Base-by-base conservation (phyloP, 257 asterid species). In the Ophiorrhiza pumila region DNA sequence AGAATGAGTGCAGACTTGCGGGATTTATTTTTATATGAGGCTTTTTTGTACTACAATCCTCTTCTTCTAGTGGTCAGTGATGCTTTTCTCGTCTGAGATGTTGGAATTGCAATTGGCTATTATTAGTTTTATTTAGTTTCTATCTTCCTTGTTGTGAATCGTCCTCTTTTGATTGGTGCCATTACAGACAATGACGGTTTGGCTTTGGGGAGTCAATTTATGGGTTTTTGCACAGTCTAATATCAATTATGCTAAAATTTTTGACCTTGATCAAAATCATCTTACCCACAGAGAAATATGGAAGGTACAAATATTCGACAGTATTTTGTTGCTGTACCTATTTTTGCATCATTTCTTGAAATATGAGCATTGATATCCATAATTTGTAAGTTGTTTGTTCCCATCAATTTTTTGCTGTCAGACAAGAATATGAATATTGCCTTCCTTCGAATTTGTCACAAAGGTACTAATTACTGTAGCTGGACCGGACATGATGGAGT, bases 201-300 rank as follows among this genome's bases (percentile, higher is more conserved):
- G 99, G 98, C 91, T 95, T 35, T 92, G 99, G 99, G 99, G 99
- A 69, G 75, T 87, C 79, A 95, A 92, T 77, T 79, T 95, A 75
- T 92, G 98, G 98, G 90, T 92, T 68, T 95, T 95, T 77, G 75
- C 91, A 65, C 96, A 86, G 80, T 72, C 93, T 70, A 90, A 83
- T 74, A 83, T 92, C 58, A 93, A 87, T 73, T 92, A 92, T 78
- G 72, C 95, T 57, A 95, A 87, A 77, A 88, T 92, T 4, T 95
- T 95, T 89, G 99, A 95, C 82, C 88, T 95, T 53, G 98, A 92
- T 82, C 97, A 89, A 72, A 90, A 79, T 80, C 96, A 92, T 83
- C 98, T 95, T 76, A 87, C 89, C 65, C 98, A 95, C 77, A 78
- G 84, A 81, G 99, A 90, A 77, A 90, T 90, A 82, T 95, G 99